A percentile compares a stretch with the other conserved stretches of the same genome.
Evolutionary conservation across 2,329 filamentous ascomycete genomes (phyloP).

Genomic region (Periglandula ipomoeae): DNA sequence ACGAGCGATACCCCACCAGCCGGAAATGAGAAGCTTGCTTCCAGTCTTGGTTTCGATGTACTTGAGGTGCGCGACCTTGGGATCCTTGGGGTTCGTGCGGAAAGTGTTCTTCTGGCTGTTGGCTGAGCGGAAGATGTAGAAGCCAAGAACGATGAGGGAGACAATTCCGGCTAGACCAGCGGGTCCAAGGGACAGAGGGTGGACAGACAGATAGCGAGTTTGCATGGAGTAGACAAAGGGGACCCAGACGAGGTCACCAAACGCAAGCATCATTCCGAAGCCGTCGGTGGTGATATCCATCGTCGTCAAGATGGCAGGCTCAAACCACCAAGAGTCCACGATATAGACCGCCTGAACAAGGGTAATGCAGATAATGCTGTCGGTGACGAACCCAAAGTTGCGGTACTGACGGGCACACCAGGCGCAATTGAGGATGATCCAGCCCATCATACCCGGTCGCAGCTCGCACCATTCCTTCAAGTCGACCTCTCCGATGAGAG

Average conservation of each 20-base stretch:
- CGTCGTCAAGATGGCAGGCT: slow-evolving; percentile 80
- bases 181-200: slow-evolving; percentile 71
- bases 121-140: slow-evolving; percentile 84
- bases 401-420: slow-evolving; percentile 85
- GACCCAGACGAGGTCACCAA: slow-evolving; percentile 88
- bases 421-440: slow-evolving; percentile 76
- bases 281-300: slow-evolving; percentile 92
- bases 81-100: slow-evolving; percentile 76
- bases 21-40: slow-evolving; percentile 70
- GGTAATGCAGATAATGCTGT: slow-evolving; percentile 75
- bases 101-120: slow-evolving; percentile 96
- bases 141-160: slow-evolving; percentile 61
- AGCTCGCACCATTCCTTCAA: slow-evolving; percentile 87
- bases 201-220: slow-evolving; percentile 72
- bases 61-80: slow-evolving; percentile 67
- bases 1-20: slow-evolving; percentile 87
- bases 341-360: slow-evolving; percentile 74
- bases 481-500: slow-evolving; percentile 75
- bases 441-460: slow-evolving; percentile 83
- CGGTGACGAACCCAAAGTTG: slow-evolving; percentile 71
- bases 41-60: slow-evolving; percentile 80
- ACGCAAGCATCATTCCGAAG: slow-evolving; percentile 90
- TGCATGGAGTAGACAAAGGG: slow-evolving; percentile 84
- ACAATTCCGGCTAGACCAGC: slow-evolving; percentile 56
- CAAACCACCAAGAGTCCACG: slow-evolving; percentile 78